A percentile compares a stretch with the other conserved stretches of the same genome.
phyloP scores from a whole-genome alignment of 352 stramenopile genomes.

The Peronosclerospora sorghi region DNA sequence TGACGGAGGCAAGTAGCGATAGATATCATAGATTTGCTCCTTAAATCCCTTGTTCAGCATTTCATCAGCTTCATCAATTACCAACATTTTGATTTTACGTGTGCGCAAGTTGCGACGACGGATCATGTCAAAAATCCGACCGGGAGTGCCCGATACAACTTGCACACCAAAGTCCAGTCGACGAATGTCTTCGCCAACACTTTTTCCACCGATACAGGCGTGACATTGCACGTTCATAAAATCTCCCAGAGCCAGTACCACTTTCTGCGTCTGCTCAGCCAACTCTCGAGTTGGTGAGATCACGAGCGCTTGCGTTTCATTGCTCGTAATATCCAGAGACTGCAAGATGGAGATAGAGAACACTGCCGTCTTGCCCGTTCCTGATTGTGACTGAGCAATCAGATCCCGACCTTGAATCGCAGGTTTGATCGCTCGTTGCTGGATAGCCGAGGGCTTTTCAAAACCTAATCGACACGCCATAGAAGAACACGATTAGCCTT shows the following conservation, averaged over 20 bases:
- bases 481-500: too few species aligned
- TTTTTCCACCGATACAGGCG: conserved; percentile 96
- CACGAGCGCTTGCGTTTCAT: conserved; percentile 97
- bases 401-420: conserved; percentile 95
- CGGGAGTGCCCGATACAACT: conserved; percentile 97
- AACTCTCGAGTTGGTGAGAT: conserved; percentile 98
- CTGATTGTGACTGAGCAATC: conserved; percentile 98
- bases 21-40: conserved; percentile 99
- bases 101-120: conserved; percentile 92
- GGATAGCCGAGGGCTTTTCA: conserved; percentile 99
- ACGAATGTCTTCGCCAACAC: conserved; percentile 97
- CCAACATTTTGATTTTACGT: conserved; percentile 94
- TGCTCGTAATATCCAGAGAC: conserved; percentile 91
- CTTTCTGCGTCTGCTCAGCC: conserved; percentile 98
- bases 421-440: conserved; percentile 97
- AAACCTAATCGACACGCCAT: too few species aligned
- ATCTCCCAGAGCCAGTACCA: conserved; percentile 88
- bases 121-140: conserved; percentile 99
- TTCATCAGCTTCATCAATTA: conserved; percentile 99
- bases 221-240: conserved; percentile 97
- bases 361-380: conserved; percentile 98
- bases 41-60: conserved; percentile 99
- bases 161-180: conserved; percentile 96
- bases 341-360: conserved; percentile 98
- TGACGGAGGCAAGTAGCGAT: conserved; percentile 97